A percentile compares a stretch with the other conserved stretches of the same genome.
Evolutionary conservation across 495 filamentous ascomycete species (phyloP).

Genomic region (Talaromyces wortmannii): DNA sequence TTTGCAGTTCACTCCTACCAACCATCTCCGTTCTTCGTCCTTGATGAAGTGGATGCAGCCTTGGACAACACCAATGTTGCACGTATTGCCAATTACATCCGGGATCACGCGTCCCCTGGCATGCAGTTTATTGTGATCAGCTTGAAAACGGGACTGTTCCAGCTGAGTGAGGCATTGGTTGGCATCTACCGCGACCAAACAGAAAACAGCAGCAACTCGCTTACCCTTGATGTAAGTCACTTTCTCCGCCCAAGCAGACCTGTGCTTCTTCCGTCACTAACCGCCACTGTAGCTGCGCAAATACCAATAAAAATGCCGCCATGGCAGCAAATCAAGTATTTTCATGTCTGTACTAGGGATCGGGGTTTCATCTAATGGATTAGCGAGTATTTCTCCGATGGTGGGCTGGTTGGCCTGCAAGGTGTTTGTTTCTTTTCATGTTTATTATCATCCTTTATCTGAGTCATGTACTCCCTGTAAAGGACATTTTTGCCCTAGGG

Average conservation of each 20-base stretch:
- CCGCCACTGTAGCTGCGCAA: constrained; percentile 31
- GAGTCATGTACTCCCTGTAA: too few relatives aligned
- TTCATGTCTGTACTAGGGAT: not conserved
- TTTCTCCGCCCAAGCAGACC: not conserved
- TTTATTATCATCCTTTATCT: too few relatives aligned
- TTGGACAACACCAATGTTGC: constrained; percentile 95
- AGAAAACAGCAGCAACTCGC: constrained; percentile 76
- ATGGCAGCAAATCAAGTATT: not conserved
- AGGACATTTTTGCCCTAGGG: too few relatives aligned
- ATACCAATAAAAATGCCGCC: constrained; percentile 24
- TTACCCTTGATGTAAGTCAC: constrained; percentile 89
- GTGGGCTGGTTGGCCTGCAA: not conserved
- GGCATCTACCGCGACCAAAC: constrained; percentile 94
- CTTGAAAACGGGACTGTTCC: constrained; percentile 89
- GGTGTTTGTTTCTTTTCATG: too few relatives aligned
- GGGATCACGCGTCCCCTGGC: constrained; percentile 86
- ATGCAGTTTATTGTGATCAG: constrained; percentile 99
- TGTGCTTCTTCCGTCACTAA: constrained; percentile 1
- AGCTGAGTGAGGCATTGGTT: constrained; percentile 87
- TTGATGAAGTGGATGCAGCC: constrained; percentile 97
- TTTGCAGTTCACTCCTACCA: constrained; percentile 96
- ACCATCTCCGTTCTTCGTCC: constrained; percentile 92
- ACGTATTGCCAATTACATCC: constrained; percentile 91
- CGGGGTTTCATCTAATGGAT: not conserved
- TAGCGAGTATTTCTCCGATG: too few relatives aligned